Evolutionary conservation across 169 alveolate species (phyloP).

Genomic region (Cyclospora cayetanensis): DNA sequence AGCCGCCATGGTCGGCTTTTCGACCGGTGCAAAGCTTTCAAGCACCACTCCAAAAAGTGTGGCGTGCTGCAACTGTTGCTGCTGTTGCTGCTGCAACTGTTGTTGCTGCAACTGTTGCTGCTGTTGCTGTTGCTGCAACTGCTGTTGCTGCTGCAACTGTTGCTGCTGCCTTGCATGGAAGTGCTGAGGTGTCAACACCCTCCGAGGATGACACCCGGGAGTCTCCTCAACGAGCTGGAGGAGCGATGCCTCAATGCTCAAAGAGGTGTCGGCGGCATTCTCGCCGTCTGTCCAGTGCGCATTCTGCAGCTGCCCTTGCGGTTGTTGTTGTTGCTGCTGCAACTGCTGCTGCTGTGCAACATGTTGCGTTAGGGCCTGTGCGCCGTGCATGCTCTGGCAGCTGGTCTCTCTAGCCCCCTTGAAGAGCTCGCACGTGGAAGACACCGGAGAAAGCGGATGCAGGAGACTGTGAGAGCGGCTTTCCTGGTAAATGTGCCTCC

Average conservation of each 20-base stretch:
- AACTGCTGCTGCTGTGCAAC: conserved; percentile 2
- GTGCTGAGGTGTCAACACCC: background rate
- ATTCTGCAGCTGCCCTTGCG: background rate
- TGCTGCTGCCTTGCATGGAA: background rate
- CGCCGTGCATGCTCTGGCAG: too few relatives aligned
- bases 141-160: background rate
- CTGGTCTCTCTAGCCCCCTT: too few relatives aligned
- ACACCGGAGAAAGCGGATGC: too few relatives aligned
- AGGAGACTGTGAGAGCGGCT: too few relatives aligned
- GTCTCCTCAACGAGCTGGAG: background rate
- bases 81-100: background rate
- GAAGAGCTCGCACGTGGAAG: too few relatives aligned
- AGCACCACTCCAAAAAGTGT: too few relatives aligned
- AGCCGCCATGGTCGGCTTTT: too few relatives aligned
- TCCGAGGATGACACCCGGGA: background rate
- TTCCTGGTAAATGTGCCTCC: too few relatives aligned
- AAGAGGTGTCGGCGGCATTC: background rate
- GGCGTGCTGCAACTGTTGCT: too few relatives aligned
- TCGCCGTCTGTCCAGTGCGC: background rate
- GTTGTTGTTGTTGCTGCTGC: background rate
- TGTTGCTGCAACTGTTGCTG: conserved; percentile 10
- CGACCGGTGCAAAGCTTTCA: too few relatives aligned
- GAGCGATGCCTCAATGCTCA: background rate
- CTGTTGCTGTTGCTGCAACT: background rate
- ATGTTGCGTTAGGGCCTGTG: too few relatives aligned